Evolutionary conservation across 179 eudicot species (phyloP).

Genomic region (Camellia oleifera): DNA sequence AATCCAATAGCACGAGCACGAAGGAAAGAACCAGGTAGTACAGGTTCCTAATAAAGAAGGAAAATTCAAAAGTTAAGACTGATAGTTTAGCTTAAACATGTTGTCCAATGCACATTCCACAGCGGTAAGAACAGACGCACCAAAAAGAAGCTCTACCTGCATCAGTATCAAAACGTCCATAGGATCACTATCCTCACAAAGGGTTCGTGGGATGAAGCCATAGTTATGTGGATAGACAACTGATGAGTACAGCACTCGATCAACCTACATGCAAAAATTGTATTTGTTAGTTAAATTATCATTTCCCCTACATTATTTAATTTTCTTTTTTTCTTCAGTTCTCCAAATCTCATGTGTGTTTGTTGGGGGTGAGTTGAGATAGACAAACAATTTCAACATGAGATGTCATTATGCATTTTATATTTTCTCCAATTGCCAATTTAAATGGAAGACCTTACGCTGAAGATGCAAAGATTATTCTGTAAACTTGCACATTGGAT

Average conservation of each 20-base stretch:
- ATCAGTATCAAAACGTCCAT: constrained; percentile 87
- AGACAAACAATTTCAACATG: not conserved
- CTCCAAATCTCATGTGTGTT: not conserved
- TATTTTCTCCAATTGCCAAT: not conserved
- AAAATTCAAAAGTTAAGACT: not conserved
- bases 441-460: not conserved
- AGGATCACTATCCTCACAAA: constrained; percentile 89
- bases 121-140: not conserved
- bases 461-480: not conserved
- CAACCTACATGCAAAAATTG: constrained; percentile 45
- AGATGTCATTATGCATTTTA: not conserved
- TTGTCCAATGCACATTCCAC: not conserved
- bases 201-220: constrained; percentile 88
- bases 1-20: constrained; percentile 96
- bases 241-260: constrained; percentile 85
- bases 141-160: constrained; percentile 53
- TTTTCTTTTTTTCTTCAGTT: not conserved
- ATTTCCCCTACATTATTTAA: not conserved
- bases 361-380: too few species aligned
- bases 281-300: not conserved
- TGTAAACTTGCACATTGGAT: not conserved
- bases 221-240: constrained; percentile 94
- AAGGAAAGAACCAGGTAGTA: constrained; percentile 77
- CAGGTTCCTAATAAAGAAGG: constrained; percentile 60
- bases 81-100: not conserved